Conservation (phyloP, 306 rosid genomes). For the Prunus mongolica region DNA sequence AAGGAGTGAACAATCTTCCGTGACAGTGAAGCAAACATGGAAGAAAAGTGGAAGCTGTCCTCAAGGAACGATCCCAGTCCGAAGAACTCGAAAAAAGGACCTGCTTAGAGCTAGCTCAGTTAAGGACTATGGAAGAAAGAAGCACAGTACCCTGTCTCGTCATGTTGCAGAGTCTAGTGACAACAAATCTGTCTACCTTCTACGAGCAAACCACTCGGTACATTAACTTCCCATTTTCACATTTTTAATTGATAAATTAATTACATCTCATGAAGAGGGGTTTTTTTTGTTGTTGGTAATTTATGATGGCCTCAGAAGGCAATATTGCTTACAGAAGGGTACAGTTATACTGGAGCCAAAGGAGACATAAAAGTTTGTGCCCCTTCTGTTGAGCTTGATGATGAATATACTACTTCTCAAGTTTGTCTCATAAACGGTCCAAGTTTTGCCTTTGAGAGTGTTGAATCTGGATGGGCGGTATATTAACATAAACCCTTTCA, state of each 20-base stretch:
- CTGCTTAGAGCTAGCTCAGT: constrained; percentile 35
- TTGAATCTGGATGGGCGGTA: constrained; percentile 41
- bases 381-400: constrained; percentile 25
- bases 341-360: constrained; percentile 30
- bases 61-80: constrained; percentile 52
- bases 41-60: constrained; percentile 66
- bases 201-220: constrained; percentile 30
- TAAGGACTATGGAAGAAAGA: constrained; percentile 33
- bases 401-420: constrained; percentile 31
- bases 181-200: constrained; percentile 5
- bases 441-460: constrained; percentile 13
- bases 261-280: background rate
- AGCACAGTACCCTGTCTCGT: constrained; percentile 20
- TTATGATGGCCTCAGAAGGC: constrained; percentile 23
- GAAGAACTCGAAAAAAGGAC: constrained; percentile 42
- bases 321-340: constrained; percentile 23
- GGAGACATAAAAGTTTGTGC: constrained; percentile 35
- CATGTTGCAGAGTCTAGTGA: constrained; percentile 1
- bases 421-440: constrained; percentile 20
- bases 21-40: constrained; percentile 44
- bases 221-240: background rate
- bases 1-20: background rate
- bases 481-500: background rate
- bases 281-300: background rate
- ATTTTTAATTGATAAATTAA: background rate